phyloP scores from a whole-genome alignment of 495 filamentous ascomycete species.

The Penicillium soppii region DNA sequence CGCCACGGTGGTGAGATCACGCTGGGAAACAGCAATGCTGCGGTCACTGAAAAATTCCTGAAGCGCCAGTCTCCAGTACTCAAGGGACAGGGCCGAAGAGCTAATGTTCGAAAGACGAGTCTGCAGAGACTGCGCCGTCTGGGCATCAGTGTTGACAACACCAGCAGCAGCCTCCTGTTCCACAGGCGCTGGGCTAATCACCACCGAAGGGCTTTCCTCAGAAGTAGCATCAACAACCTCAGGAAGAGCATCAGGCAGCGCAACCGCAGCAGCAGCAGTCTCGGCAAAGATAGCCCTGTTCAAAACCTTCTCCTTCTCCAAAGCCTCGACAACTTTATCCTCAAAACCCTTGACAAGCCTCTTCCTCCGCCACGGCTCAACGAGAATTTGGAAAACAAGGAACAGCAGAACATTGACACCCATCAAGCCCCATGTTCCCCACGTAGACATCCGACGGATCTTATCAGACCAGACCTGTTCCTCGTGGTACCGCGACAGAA shows the following conservation, averaged over 20 bases:
- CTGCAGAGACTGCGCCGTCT: conserved; percentile 19
- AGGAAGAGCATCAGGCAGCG: conserved; percentile 1
- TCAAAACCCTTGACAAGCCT: conserved; percentile 47
- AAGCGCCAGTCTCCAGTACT: conserved; percentile 51
- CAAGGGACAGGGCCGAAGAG: conserved; percentile 23
- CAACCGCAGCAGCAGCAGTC: conserved; percentile 17
- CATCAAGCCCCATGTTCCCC: conserved; percentile 98
- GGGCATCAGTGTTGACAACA: not conserved
- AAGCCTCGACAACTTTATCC: conserved; percentile 48
- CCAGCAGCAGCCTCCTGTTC: not conserved
- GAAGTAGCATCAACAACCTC: conserved; percentile 16
- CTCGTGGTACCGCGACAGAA: conserved; percentile 91
- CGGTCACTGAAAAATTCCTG: conserved; percentile 66
- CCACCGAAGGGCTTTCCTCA: not conserved
- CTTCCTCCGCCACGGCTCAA: conserved; percentile 88
- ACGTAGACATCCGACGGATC: conserved; percentile 92
- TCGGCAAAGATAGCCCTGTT: conserved; percentile 22
- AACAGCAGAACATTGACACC: conserved; percentile 91
- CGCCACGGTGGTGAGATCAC: conserved; percentile 69
- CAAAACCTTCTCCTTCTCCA: conserved; percentile 67
- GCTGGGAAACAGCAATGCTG: conserved; percentile 63
- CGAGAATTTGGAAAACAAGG: conserved; percentile 82
- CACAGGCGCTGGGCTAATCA: not conserved
- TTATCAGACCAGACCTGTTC: conserved; percentile 99
- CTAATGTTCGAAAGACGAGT: conserved; percentile 24